A percentile compares a stretch with the other conserved stretches of the same genome.
Conservation (phyloP, 2,329 filamentous ascomycete species). For the Aspergillus sp. region DNA sequence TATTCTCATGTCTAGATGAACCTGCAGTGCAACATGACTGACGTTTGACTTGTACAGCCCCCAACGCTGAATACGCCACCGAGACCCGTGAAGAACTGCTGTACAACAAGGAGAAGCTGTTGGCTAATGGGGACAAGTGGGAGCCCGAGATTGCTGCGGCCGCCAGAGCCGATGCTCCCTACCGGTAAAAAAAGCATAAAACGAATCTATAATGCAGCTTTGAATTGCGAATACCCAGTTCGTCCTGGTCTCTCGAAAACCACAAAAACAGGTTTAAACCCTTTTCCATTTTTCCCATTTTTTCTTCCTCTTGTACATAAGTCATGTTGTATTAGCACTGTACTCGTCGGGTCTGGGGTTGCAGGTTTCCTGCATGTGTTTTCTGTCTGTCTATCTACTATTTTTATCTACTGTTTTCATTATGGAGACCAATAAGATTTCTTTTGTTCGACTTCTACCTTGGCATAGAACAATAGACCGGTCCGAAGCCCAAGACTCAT, state of each 20-base stretch:
- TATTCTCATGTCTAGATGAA: background rate
- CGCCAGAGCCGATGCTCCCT: constrained; percentile 88
- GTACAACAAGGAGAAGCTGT: constrained; percentile 95
- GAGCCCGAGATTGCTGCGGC: constrained; percentile 91
- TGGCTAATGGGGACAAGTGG: constrained; percentile 91
- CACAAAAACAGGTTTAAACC: background rate
- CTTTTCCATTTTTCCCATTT: background rate
- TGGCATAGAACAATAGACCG: no score
- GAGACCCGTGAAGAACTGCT: constrained; percentile 84
- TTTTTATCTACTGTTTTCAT: constrained; percentile 1
- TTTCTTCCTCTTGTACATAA: constrained; percentile 26
- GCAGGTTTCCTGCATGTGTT: constrained; percentile 12
- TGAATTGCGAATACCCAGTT: background rate
- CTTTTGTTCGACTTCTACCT: constrained; percentile 2
- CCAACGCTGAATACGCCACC: constrained; percentile 66
- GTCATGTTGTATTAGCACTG: constrained; percentile 18
- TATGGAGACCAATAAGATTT: constrained; percentile 12
- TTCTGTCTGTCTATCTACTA: no score
- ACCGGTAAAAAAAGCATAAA: constrained; percentile 58
- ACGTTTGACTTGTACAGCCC: constrained; percentile 35
- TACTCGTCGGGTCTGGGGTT: constrained; percentile 22
- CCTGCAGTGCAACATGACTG: constrained; percentile 7
- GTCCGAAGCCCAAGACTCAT: background rate
- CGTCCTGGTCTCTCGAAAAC: constrained; percentile 2
- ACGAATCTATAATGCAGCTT: constrained; percentile 2